These are phyloP conservation scores for Henckelia pumila DNA, from an alignment of 257 asterid genomes.

Conservation along the genomic window DNA sequence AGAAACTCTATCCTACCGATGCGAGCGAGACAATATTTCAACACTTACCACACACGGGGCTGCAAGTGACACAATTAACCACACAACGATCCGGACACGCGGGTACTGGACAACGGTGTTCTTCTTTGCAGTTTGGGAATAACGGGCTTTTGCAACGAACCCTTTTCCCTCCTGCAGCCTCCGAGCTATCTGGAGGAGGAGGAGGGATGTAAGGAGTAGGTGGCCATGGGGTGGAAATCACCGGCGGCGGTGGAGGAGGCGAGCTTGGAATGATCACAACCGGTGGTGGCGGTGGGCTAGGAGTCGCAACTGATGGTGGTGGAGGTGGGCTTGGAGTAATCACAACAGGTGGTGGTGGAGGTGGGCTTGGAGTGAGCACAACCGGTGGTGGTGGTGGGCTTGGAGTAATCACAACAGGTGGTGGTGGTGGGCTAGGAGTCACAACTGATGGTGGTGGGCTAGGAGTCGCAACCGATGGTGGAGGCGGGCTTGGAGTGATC, in stretches of 20 bases:
- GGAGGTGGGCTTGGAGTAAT: constrained; percentile 16
- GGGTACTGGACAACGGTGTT: constrained; percentile 50
- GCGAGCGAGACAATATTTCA: no score
- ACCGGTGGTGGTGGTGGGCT: constrained; percentile 25
- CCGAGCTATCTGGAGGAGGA: constrained; percentile 44
- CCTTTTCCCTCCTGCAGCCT: constrained; percentile 42
- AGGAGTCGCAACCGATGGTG: neutral
- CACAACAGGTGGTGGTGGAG: constrained; percentile 6
- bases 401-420: neutral
- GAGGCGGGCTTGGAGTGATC: neutral
- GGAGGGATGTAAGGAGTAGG: constrained; percentile 27
- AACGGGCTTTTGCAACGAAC: constrained; percentile 48
- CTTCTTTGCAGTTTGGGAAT: constrained; percentile 36
- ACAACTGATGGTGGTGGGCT: no score
- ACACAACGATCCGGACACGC: constrained; percentile 51
- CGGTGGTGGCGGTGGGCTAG: no score
- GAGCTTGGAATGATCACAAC: no score
- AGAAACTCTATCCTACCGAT: no score
- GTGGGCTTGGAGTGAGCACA: constrained; percentile 17
- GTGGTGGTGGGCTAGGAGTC: constrained; percentile 2
- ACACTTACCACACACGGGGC: constrained; percentile 67
- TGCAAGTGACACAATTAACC: constrained; percentile 63
- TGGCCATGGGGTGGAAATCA: constrained; percentile 3
- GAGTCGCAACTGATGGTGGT: neutral
- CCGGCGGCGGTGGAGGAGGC: no score